phyloP scores from a whole-genome alignment of 805 yeast genomes.

The Saccharomycopsis selenospora region DNA sequence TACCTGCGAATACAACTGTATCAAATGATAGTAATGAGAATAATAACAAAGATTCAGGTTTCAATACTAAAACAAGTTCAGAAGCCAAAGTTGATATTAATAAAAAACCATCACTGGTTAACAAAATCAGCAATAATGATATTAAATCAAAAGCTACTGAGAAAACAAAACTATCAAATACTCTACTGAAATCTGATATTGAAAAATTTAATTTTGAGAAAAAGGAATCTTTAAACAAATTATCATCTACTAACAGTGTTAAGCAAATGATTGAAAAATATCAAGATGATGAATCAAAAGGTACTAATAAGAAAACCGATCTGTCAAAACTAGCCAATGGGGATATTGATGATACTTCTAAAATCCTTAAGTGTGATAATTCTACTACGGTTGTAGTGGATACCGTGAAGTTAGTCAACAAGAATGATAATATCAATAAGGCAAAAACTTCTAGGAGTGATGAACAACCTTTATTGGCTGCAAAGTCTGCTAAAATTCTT shows the following conservation, averaged over 20 bases:
- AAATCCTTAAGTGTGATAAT: neutral
- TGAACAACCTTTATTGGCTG: neutral
- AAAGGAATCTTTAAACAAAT: neutral
- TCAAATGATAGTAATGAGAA: neutral
- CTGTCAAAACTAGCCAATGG: neutral
- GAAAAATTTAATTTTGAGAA: neutral
- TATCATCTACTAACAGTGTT: neutral
- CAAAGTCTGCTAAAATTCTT: neutral
- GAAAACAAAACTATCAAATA: too few relatives aligned
- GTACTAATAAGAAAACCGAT: neutral
- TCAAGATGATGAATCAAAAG: neutral
- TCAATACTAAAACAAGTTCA: neutral
- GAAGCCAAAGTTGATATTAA: constrained; percentile 3
- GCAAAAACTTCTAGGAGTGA: neutral
- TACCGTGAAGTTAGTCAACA: neutral
- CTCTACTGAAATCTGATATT: too few relatives aligned
- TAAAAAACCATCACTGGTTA: neutral
- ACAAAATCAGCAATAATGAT: neutral
- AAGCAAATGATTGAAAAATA: neutral
- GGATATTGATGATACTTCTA: too few relatives aligned
- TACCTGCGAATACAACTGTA: neutral
- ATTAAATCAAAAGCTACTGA: neutral
- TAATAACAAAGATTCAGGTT: constrained; percentile 1
- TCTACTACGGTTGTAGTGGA: neutral
- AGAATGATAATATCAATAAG: neutral